These are phyloP conservation scores for Bjerkandera adusta DNA, from an alignment of 1,284 basidiomycete species.

Conservation along the genomic window DNA sequence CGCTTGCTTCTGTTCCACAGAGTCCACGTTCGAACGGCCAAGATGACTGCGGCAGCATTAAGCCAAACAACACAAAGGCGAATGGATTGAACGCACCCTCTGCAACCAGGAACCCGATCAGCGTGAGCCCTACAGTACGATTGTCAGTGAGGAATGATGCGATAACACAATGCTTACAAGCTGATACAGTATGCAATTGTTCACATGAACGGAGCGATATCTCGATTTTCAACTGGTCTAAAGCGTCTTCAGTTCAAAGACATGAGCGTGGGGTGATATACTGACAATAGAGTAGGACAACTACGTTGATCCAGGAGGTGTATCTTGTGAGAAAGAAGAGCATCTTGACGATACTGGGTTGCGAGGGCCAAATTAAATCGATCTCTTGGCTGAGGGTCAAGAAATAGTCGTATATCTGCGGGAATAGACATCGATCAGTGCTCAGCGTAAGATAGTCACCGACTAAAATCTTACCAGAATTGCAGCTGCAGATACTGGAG, in stretches of 20 bases:
- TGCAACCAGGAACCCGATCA: constrained; percentile 8
- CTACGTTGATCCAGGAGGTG: constrained; percentile 9
- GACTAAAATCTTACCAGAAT: too few relatives aligned
- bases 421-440: too few relatives aligned
- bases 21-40: constrained; percentile 8
- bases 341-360: constrained; percentile 5
- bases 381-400: constrained; percentile 3
- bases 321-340: constrained; percentile 13
- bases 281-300: constrained; percentile 9
- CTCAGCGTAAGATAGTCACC: too few relatives aligned
- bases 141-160: neutral
- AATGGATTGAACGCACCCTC: constrained; percentile 4
- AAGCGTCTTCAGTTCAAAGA: neutral
- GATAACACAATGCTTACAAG: neutral
- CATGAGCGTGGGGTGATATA: neutral
- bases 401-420: constrained; percentile 12
- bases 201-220: constrained; percentile 1
- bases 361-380: constrained; percentile 10
- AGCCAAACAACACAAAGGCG: neutral
- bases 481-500: too few relatives aligned
- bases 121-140: constrained; percentile 3
- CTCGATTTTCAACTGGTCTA: constrained; percentile 8
- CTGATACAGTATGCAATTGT: constrained; percentile 1
- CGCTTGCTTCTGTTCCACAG: constrained; percentile 1
- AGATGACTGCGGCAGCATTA: constrained; percentile 4